phyloP scores from a whole-genome alignment of 331 rosid genomes.

The Saraca asoca region DNA sequence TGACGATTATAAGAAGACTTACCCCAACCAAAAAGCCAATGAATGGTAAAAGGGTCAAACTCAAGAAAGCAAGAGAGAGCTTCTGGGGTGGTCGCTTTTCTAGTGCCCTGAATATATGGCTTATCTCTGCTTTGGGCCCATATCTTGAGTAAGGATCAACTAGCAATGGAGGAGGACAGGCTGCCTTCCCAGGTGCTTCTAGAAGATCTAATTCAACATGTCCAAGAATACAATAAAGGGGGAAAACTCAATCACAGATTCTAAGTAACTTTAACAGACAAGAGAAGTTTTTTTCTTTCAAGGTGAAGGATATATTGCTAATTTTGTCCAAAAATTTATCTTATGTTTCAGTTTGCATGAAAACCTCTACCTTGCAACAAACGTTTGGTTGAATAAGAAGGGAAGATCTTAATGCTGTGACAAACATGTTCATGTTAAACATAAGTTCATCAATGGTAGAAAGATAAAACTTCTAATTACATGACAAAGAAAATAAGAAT shows the following conservation, averaged over 20 bases:
- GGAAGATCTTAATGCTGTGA: not conserved
- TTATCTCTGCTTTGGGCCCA: conserved; percentile 85
- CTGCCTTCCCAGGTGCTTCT: conserved; percentile 90
- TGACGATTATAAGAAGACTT: conserved; percentile 42
- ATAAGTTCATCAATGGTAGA: not conserved
- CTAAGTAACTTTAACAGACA: conserved; percentile 15
- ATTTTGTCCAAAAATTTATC: not conserved
- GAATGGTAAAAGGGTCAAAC: conserved; percentile 71
- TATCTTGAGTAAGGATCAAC: conserved; percentile 74
- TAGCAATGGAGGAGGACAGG: conserved; percentile 72
- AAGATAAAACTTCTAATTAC: not conserved
- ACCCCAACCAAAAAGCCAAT: conserved; percentile 89
- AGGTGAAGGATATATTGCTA: too few relatives aligned
- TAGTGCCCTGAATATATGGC: conserved; percentile 83
- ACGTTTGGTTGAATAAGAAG: not conserved
- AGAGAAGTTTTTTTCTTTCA: not conserved
- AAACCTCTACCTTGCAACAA: not conserved
- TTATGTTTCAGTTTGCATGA: not conserved
- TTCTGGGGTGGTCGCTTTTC: conserved; percentile 86
- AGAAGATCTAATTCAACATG: conserved; percentile 86
- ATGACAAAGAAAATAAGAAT: not conserved
- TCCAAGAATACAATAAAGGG: conserved; percentile 43
- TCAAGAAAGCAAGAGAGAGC: conserved; percentile 84
- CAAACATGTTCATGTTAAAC: not conserved
- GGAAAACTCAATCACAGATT: not conserved